These are phyloP conservation scores for Pseudogymnoascus sp. DNA, from an alignment of 2,329 filamentous ascomycete species.

Conservation along the genomic window DNA sequence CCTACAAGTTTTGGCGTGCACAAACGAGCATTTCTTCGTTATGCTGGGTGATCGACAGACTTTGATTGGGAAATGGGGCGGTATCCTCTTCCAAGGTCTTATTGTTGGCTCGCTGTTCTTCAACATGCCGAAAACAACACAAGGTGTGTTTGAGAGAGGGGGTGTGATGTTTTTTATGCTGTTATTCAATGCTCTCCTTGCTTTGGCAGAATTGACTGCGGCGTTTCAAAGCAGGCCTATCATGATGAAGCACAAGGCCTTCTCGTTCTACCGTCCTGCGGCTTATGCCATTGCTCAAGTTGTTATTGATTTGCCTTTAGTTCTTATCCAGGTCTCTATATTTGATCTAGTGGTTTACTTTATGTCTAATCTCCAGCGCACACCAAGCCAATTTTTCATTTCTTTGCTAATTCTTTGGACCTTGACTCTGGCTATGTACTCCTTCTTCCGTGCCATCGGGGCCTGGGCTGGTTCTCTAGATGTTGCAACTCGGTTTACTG, in stretches of 20 bases:
- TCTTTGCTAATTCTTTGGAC: constrained; percentile 71
- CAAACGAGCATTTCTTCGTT: constrained; percentile 29
- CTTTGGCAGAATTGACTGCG: constrained; percentile 52
- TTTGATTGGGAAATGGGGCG: constrained; percentile 31
- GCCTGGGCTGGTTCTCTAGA: constrained; percentile 62
- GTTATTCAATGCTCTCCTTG: constrained; percentile 55
- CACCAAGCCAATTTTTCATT: constrained; percentile 74
- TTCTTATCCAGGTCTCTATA: constrained; percentile 62
- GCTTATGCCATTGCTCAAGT: constrained; percentile 63
- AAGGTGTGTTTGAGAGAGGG: constrained; percentile 51
- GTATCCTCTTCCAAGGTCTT: constrained; percentile 29
- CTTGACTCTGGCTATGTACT: constrained; percentile 72
- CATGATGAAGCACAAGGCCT: constrained; percentile 62
- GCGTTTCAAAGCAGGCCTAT: constrained; percentile 58
- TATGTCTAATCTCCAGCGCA: constrained; percentile 71
- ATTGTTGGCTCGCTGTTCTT: constrained; percentile 41
- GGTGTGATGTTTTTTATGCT: constrained; percentile 56
- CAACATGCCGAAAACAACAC: constrained; percentile 43
- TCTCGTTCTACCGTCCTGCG: constrained; percentile 26
- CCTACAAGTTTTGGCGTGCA: constrained; percentile 43
- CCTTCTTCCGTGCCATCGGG: constrained; percentile 79
- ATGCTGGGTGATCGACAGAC: constrained; percentile 31
- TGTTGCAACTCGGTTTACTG: constrained; percentile 44
- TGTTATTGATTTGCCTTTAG: constrained; percentile 79
- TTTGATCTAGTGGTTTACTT: constrained; percentile 85